phyloP scores from a whole-genome alignment of 345 rosid genomes.

The Citrus inodora region DNA sequence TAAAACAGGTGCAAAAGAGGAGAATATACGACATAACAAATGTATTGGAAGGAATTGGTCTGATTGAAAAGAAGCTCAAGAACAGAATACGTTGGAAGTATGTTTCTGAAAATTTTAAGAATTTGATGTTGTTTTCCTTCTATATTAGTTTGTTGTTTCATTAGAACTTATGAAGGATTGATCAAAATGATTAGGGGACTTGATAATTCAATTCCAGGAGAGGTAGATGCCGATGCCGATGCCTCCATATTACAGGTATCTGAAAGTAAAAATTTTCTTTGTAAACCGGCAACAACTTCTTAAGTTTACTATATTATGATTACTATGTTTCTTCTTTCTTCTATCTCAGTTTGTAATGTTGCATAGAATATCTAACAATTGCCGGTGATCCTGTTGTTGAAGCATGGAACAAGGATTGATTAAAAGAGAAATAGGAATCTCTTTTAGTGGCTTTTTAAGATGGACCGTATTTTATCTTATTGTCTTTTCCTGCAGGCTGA shows the following conservation, averaged over 20 bases:
- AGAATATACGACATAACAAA: slow-evolving; percentile 98
- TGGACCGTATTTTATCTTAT: slow-evolving; percentile 13
- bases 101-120: slow-evolving; percentile 21
- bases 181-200: slow-evolving; percentile 62
- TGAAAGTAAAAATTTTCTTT: slow-evolving; percentile 10
- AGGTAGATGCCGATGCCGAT: slow-evolving; percentile 49
- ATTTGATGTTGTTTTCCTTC: slow-evolving; percentile 16
- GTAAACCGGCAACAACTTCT: not conserved
- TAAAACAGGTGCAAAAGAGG: slow-evolving; percentile 76
- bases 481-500: slow-evolving; percentile 56
- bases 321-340: not conserved
- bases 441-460: slow-evolving; percentile 2
- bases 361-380: not conserved
- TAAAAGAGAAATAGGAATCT: not conserved
- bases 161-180: slow-evolving; percentile 28
- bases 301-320: not conserved
- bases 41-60: slow-evolving; percentile 98
- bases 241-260: slow-evolving; percentile 64
- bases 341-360: slow-evolving; percentile 6
- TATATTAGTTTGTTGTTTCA: slow-evolving; percentile 9
- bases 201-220: slow-evolving; percentile 63
- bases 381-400: not conserved
- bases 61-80: slow-evolving; percentile 92
- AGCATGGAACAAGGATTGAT: not conserved
- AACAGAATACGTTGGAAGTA: slow-evolving; percentile 97